phyloP scores from a whole-genome alignment of 1,284 basidiomycete species.

The Heterobasidion annosum region DNA sequence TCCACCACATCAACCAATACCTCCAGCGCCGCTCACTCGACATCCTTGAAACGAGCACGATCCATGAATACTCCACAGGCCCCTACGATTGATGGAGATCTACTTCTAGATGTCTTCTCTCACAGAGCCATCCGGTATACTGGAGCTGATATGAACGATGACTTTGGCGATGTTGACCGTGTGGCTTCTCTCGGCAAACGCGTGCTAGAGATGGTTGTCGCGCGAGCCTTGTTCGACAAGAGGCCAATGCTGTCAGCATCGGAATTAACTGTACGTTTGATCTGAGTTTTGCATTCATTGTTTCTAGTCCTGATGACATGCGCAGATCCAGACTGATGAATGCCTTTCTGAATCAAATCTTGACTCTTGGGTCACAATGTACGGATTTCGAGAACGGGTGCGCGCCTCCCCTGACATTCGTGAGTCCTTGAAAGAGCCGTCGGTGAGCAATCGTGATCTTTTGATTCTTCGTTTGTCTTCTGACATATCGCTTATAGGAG shows the following conservation, averaged over 20 bases:
- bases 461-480: conserved; percentile 2
- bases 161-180: conserved; percentile 51
- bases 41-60: not conserved
- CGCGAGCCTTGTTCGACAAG: conserved; percentile 40
- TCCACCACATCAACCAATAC: not conserved
- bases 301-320: not conserved
- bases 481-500: conserved; percentile 32
- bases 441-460: conserved; percentile 1
- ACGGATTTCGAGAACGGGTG: conserved; percentile 48
- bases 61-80: not conserved
- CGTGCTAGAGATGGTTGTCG: conserved; percentile 41
- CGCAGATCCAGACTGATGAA: conserved; percentile 25
- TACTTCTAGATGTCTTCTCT: conserved; percentile 57
- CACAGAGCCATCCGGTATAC: conserved; percentile 49
- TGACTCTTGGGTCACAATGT: conserved; percentile 48
- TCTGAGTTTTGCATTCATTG: conserved; percentile 1
- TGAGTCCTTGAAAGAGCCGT: conserved; percentile 1
- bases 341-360: conserved; percentile 35
- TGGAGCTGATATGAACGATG: conserved; percentile 25
- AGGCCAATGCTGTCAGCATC: conserved; percentile 40
- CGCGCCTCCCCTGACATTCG: conserved; percentile 39
- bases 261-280: conserved; percentile 38
- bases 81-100: conserved; percentile 26
- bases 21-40: not conserved
- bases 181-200: conserved; percentile 44